Evolutionary conservation across 768 basidiomycete genomes (phyloP).

Genomic region (Xanthoconium purpureum): DNA sequence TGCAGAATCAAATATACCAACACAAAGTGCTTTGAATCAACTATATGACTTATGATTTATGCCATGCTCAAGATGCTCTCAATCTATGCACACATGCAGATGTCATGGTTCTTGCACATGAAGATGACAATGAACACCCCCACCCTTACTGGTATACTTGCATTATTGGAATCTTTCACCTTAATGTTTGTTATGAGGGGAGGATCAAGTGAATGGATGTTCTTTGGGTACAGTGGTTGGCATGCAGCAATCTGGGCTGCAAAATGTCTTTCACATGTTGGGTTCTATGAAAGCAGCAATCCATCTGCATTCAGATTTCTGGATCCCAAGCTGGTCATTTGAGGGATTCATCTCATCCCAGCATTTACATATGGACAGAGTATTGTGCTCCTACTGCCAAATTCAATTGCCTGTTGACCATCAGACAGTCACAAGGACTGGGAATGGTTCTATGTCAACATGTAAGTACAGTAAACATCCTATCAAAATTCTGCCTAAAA

Average conservation of each 20-base stretch:
- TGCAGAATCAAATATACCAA: slow-evolving; percentile 22
- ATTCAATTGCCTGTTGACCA: not conserved
- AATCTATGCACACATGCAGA: not conserved
- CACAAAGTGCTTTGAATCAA: slow-evolving; percentile 29
- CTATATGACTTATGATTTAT: slow-evolving; percentile 14
- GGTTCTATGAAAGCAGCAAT: not conserved
- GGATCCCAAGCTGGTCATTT: not conserved
- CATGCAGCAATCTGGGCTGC: not conserved
- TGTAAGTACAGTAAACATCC: not conserved
- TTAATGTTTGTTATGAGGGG: not conserved
- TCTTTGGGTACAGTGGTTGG: not conserved
- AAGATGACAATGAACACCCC: slow-evolving; percentile 20
- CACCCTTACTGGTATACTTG: slow-evolving; percentile 40
- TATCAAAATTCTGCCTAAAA: not conserved
- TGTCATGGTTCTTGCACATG: not conserved
- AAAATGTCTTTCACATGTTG: not conserved
- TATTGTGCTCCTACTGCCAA: not conserved
- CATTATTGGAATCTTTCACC: slow-evolving; percentile 7
- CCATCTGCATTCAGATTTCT: not conserved
- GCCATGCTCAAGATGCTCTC: not conserved
- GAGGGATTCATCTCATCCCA: not conserved
- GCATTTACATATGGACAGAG: not conserved
- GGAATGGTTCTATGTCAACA: slow-evolving; percentile 1
- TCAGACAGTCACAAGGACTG: not conserved
- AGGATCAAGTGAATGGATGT: not conserved